Evolutionary conservation across 1,284 basidiomycete species (phyloP).

Genomic region (Acaromyces ingoldii): DNA sequence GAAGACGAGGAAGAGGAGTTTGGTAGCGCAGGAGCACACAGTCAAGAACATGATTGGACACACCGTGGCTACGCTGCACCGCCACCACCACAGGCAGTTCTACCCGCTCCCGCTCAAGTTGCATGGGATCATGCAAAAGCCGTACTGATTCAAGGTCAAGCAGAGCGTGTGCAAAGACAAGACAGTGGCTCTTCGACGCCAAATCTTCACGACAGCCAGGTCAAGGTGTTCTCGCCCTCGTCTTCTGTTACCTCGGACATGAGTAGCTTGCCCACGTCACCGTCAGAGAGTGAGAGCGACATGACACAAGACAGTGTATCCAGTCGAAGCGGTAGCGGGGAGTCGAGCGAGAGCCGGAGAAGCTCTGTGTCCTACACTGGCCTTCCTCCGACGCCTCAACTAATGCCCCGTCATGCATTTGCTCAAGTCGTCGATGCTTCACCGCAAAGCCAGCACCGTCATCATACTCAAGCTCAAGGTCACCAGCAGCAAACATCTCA

Average conservation of each 20-base stretch:
- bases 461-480: no score
- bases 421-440: no score
- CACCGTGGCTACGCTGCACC: neutral
- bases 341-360: constrained; percentile 15
- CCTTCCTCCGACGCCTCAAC: constrained; percentile 34
- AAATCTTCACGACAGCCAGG: constrained; percentile 5
- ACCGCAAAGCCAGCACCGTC: neutral
- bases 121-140: no score
- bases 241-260: constrained; percentile 11
- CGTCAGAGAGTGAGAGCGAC: constrained; percentile 20
- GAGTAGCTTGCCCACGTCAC: constrained; percentile 10
- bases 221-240: constrained; percentile 16
- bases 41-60: neutral
- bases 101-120: no score
- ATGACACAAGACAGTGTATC: constrained; percentile 22
- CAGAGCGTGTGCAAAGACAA: no score
- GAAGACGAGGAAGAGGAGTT: constrained; percentile 16
- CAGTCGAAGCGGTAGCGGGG: constrained; percentile 28
- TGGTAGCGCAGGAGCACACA: neutral
- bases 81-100: neutral
- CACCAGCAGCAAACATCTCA: no score
- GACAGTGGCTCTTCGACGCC: constrained; percentile 14
- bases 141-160: no score
- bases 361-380: constrained; percentile 38
- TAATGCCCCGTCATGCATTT: no score